Evolutionary conservation across 139 green algal species (phyloP), one percentile per base, ranked within the genome.

Genomic region (Mesostigma viride): DNA sequence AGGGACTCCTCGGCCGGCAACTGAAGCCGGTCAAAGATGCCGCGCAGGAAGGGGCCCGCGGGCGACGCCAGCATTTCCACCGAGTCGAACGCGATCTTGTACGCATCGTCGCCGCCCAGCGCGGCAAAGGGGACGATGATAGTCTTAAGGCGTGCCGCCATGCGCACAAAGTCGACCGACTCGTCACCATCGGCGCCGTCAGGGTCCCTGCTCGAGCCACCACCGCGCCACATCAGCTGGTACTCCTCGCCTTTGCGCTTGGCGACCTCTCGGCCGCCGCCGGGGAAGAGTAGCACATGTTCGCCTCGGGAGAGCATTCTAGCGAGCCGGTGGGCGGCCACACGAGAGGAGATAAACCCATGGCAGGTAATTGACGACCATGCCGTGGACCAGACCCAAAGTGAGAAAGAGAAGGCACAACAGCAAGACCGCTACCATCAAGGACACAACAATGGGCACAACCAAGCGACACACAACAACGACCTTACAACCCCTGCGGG

Each of bases 41-140:
- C 2, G 2, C 26, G 2, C 3, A 75, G 3, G 2, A 72, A 27
- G 5, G 68, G 68, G 14, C 68, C 62, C 14, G 33, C 35, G 14
- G 61, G 61, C 2, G 61, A 71, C 14, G 27, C 27, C 14, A 73
- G 35, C 8, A 82, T 53, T 31, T 82, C 76, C 14, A 69, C 35
- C 31, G 62, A 14, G 47, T 82, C 76, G 17, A 14, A 20, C 1
- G 75, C 35, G 24, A 81, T 53, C 27, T 77, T 64, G 35, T 74
- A 83, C 6, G 76, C 76, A 61, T 95, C 88, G 45, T 95, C 88
- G 3, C 71, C 71, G 17, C 91, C 91, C 2, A 98, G 76, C 1
- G 84, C 85, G 0, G 81, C 84, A 76, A 98, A 94, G 20, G 92
- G 90, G 2, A 98, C 78, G 47, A 98, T 95, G 64, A 83, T 92